Evolutionary conservation across 441 rosid species (phyloP), one percentile per base, ranked within the genome.

Genomic region (Pelargonium myrrhifolium): DNA sequence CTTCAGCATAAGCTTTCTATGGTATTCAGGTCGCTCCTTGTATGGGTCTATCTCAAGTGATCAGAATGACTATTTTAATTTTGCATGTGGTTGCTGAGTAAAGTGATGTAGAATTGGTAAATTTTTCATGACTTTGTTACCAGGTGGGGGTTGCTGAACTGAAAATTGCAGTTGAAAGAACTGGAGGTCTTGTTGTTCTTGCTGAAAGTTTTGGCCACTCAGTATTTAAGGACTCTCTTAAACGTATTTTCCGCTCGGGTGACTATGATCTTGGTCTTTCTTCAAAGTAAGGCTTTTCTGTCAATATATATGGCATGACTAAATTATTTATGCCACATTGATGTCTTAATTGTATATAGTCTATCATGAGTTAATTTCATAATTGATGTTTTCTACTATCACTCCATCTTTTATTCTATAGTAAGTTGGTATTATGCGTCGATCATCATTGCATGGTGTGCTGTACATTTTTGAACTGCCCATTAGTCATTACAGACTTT

Each of bases 171-270:
- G 87, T 93, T 59, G 99, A 93, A 77, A 83, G 82, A 85, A 89
- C 97, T 15, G 97, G 99, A 65, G 99, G 99, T 7, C 85, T 89
- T 72, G 91, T 91, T 59, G 96, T 91, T 75, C 93, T 93, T 77
- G 89, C 97, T 24, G 99, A 93, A 82, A 93, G 99, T 79, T 93
- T 93, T 84, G 96, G 95, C 68, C 97, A 91, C 76, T 81, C 90
- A 20, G 97, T 93, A 47, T 91, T 89, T 76, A 91, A 80, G 82
- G 89, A 91, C 69, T 91, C 99, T 68, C 87, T 93, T 43, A 88
- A 76, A 74, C 92, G 78, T 11, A 83, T 93, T 43, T 91, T 91
- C 74, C 92, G 80, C 72, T 83, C 80, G 14, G 89, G 81, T 73
- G 97, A 89, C 65, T 75, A 76, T 73, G 92, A 88, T 77, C 90